These are phyloP conservation scores for Pseudonitzschia multistriata DNA, from an alignment of 108 stramenopile species.

Conservation along the genomic window DNA sequence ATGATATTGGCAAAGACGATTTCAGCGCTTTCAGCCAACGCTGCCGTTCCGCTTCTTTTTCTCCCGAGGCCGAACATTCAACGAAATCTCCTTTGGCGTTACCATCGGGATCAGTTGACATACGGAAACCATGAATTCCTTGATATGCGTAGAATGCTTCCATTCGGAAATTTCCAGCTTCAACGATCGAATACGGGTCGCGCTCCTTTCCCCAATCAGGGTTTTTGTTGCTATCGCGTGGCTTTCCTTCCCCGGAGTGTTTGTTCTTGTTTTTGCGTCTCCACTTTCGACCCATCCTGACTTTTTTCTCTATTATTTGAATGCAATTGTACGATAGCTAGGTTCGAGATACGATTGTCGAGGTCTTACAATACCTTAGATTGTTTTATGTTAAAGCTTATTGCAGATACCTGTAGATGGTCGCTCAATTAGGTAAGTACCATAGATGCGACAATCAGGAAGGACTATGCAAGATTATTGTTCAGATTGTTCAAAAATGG, in stretches of 20 bases:
- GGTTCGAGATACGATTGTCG: too few relatives aligned
- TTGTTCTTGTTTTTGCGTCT: slow-evolving; percentile 27
- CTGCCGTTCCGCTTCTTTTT: slow-evolving; percentile 58
- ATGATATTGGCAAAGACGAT: slow-evolving; percentile 67
- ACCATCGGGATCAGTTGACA: slow-evolving; percentile 12
- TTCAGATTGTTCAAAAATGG: background rate
- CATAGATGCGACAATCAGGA: background rate
- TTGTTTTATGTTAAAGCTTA: too few relatives aligned
- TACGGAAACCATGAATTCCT: slow-evolving; percentile 53
- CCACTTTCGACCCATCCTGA: slow-evolving; percentile 39
- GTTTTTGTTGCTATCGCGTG: slow-evolving; percentile 2
- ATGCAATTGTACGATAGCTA: background rate
- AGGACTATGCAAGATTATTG: background rate
- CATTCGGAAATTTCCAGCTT: slow-evolving; percentile 65
- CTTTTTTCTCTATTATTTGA: background rate
- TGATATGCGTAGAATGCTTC: slow-evolving; percentile 81
- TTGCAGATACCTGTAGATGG: background rate
- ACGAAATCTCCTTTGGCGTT: slow-evolving; percentile 38
- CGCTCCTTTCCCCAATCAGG: slow-evolving; percentile 29
- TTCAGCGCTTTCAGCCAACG: slow-evolving; percentile 58
- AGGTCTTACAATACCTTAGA: too few relatives aligned
- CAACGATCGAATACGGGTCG: slow-evolving; percentile 36
- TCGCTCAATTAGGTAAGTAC: background rate
- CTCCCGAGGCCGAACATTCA: slow-evolving; percentile 48
- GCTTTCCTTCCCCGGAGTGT: slow-evolving; percentile 13